Percentiles rank a stretch among this genome's conserved stretches.
These are phyloP conservation scores for Leishmania mexicana DNA, from an alignment of 208 protist genomes.

Conservation along the genomic window DNA sequence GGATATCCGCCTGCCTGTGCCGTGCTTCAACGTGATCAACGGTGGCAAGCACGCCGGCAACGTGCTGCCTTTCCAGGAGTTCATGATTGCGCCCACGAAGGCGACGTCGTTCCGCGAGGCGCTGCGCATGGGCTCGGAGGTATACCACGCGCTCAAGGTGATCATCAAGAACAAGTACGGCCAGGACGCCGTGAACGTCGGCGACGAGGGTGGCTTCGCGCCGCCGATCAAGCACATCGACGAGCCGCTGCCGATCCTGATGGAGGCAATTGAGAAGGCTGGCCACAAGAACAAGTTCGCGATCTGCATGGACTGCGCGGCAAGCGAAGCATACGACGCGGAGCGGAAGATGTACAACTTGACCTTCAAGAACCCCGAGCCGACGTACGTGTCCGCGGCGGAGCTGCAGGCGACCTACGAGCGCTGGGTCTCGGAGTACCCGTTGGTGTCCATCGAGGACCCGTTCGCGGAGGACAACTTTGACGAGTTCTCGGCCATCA, in stretches of 20 bases:
- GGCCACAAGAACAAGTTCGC: slow-evolving; percentile 95
- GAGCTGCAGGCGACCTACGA: slow-evolving; percentile 94
- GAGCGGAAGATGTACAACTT: slow-evolving; percentile 96
- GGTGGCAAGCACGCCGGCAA: slow-evolving; percentile 99
- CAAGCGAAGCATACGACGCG: slow-evolving; percentile 98
- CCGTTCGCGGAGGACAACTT: slow-evolving; percentile 99
- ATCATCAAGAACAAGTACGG: slow-evolving; percentile 98
- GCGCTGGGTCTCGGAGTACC: slow-evolving; percentile 92
- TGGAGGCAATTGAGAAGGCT: slow-evolving; percentile 96
- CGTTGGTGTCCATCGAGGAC: slow-evolving; percentile 99
- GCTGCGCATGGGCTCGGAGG: slow-evolving; percentile 96
- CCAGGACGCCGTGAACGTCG: slow-evolving; percentile 94
- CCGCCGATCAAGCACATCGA: slow-evolving; percentile 95
- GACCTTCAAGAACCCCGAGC: slow-evolving; percentile 96
- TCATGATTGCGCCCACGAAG: slow-evolving; percentile 98
- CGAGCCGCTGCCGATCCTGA: slow-evolving; percentile 97
- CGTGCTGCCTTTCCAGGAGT: slow-evolving; percentile 95
- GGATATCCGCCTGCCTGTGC: slow-evolving; percentile 89
- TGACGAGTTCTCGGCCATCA: slow-evolving; percentile 90
- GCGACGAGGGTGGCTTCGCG: slow-evolving; percentile 99
- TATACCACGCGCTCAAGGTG: slow-evolving; percentile 98
- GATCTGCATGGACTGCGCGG: slow-evolving; percentile 99
- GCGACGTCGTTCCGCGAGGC: slow-evolving; percentile 95
- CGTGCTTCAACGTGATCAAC: slow-evolving; percentile 99
- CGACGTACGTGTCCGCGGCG: slow-evolving; percentile 70